Evolutionary conservation across 371 early-diverging fungal genomes (phyloP), one percentile per base, ranked within the genome.

Genomic region (Mortierella sp.): DNA sequence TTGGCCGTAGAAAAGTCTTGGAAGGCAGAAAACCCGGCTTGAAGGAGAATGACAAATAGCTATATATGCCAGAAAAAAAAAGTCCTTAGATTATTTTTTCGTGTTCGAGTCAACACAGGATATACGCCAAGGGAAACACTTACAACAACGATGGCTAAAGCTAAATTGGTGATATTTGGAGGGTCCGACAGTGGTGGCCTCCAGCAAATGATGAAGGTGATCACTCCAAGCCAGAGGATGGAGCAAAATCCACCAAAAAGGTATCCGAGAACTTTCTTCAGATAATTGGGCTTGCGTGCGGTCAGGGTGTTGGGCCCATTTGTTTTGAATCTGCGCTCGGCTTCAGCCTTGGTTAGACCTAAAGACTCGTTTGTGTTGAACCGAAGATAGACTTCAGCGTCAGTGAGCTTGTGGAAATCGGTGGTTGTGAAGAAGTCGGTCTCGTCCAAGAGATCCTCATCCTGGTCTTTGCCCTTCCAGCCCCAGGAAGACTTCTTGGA

Each of bases 1-100:
- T 79, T 84, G 41, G 85, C 78, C 0, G 95, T 89, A 6, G 90
- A 88, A 86, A 90, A 93, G 74, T 95, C 94, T 79, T 94, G 92
- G 87, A 88, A 92, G 21, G 92, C 93, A 21, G 87, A 89, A 76
- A 94, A 93, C 43, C 85, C 61, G 1, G 92, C 89, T 75, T 91
- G 92, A 16, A 92, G 63, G 38, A 88, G 73, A 43, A 94, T 88
- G 47, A 93, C 92, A 58, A 92, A 75, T 28, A 93, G 77, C 83
- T 80, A 41, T 15, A 21, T 22, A 22, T 11, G 15, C n/a, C 4
- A 21, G 47, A 24, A 22, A 24, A 43, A 24, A 33, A 1, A 3
- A 38, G 19, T n/a, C 19, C 41, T 45, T 48, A 19, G 41, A 9
- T 13, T 50, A n/a, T 2, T 4, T 32, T 21, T 36, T 15, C 32